Evolutionary conservation across 2,329 filamentous ascomycete species (phyloP).

Genomic region (Blastomyces gilchristii): DNA sequence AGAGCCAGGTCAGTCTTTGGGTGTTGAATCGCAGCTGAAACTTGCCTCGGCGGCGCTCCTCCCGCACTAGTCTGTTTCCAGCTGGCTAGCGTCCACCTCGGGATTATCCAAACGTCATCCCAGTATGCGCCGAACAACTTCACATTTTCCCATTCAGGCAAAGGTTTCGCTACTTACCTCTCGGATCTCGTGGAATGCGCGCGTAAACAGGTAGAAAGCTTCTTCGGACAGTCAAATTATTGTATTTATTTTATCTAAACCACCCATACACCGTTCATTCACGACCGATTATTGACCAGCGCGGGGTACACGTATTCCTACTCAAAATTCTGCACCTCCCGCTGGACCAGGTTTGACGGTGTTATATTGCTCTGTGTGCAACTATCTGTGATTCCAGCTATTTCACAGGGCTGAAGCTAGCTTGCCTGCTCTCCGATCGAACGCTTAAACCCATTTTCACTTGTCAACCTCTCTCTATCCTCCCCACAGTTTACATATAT

Average conservation of each 20-base stretch:
- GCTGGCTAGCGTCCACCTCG: not conserved
- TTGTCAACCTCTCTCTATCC: not conserved
- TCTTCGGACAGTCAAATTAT: not conserved
- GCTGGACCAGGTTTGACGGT: not conserved
- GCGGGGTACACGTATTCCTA: not conserved
- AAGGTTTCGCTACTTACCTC: not conserved
- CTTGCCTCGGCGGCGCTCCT: not conserved
- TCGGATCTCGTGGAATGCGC: not conserved
- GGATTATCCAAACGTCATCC: not conserved
- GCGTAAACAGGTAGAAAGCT: not conserved
- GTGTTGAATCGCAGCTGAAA: not conserved
- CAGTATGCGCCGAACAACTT: not conserved
- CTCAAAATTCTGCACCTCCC: too few relatives aligned
- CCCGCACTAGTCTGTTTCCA: constrained; percentile 6
- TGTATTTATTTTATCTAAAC: not conserved
- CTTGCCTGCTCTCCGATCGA: not conserved
- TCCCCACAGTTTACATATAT: not conserved
- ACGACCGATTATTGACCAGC: not conserved
- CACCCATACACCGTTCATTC: not conserved
- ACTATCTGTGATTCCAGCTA: not conserved
- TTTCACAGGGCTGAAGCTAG: not conserved
- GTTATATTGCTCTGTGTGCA: not conserved
- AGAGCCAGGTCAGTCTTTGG: not conserved
- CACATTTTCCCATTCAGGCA: constrained; percentile 6
- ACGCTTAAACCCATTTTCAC: too few relatives aligned